Base-by-base conservation (phyloP, 116 monocot genomes). In the Trichopus zeylanicus region DNA sequence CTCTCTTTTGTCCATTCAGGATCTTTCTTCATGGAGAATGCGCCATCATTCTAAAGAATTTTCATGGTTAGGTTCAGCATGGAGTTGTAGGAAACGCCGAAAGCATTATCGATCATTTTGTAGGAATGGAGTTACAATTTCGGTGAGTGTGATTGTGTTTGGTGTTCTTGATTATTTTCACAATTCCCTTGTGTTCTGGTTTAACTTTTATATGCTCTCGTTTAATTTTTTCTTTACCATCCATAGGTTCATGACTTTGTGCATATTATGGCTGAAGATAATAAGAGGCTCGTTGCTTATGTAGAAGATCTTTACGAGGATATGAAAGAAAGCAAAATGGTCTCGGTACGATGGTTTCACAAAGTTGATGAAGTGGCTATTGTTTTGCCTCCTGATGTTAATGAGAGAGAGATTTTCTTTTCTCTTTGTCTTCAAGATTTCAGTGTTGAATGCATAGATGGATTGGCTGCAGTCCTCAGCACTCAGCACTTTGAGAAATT, bases 371-470 rank as follows among this genome's bases (percentile, higher is more conserved):
- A 93, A 67, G 79, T 93, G 75, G 72, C 74, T 74, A 46, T 74
- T 73, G 31, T 77, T 73, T 67, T 87, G 66, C 79, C 81, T 55
- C 67, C 67, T 4, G 88, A 80, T 61, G 53, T 72, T 61, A 64
- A 64, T 42, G 79, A 75, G 49, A 81, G 77, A 70, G 88, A 93
- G 79, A 85, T 93, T 70, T 93, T 85, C 77, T 85, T 76, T 73
- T 82, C 93, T 66, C 77, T 56, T 56, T 81, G 82, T 73, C 75
- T 79, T 70, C 93, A 93, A 82, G 82, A 88, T 76, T 51, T 93
- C 57, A 88, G 77, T 53, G 76, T 88, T 52, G 88, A 93, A 77
- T 88, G 93, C 79, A 82, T 93, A 54, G 93, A 93, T 73, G 93
- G 93, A 53, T 61, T 93, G 30, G 82, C 82, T 13, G 57, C 70